A percentile compares a stretch with the other conserved stretches of the same genome.
These are phyloP conservation scores for Lactarius trivialis DNA, from an alignment of 768 basidiomycete species.

Conservation along the genomic window DNA sequence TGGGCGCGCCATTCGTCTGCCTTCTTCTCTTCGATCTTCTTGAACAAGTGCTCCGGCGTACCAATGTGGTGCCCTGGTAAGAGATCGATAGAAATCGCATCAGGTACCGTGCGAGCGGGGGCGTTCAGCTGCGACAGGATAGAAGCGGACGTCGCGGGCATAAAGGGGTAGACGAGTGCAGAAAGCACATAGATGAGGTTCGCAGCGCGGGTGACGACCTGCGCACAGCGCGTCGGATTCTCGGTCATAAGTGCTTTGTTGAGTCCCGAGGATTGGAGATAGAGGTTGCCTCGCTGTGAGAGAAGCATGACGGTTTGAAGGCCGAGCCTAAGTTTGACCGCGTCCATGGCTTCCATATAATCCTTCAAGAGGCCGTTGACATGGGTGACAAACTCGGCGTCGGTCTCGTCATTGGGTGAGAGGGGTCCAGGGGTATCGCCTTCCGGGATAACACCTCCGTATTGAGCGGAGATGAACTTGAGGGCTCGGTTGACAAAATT, in stretches of 20 bases:
- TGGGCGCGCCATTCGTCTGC: constrained; percentile 71
- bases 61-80: constrained; percentile 82
- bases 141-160: constrained; percentile 81
- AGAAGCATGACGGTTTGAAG: constrained; percentile 86
- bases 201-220: constrained; percentile 82
- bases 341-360: constrained; percentile 85
- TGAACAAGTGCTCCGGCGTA: constrained; percentile 85
- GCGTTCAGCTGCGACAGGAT: constrained; percentile 88
- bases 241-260: constrained; percentile 82
- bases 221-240: constrained; percentile 79
- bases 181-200: constrained; percentile 92
- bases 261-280: constrained; percentile 88
- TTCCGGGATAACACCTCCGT: constrained; percentile 73
- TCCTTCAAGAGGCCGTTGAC: constrained; percentile 73
- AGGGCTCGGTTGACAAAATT: constrained; percentile 95
- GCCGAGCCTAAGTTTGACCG: constrained; percentile 81
- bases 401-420: constrained; percentile 56
- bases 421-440: constrained; percentile 66
- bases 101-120: constrained; percentile 74
- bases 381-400: constrained; percentile 70
- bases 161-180: constrained; percentile 86
- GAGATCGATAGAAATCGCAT: constrained; percentile 69
- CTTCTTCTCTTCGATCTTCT: constrained; percentile 88
- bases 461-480: constrained; percentile 89
- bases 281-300: constrained; percentile 84